A percentile compares a stretch with the other conserved stretches of the same genome.
Evolutionary conservation across 2,329 filamentous ascomycete species (phyloP).

Genomic region (Penicillium crustosum): DNA sequence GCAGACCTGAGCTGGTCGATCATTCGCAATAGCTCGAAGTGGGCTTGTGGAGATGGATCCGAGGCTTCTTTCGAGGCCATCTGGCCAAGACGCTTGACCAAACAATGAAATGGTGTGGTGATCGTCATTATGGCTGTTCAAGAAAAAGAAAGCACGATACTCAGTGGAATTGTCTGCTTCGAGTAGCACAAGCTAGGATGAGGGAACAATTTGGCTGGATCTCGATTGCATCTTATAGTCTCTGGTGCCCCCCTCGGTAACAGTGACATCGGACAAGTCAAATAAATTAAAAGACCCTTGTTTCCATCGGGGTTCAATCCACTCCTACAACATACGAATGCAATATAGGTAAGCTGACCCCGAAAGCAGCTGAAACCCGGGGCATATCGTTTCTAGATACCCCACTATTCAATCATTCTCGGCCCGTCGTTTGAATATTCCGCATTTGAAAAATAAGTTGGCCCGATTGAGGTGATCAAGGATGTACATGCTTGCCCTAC

Average conservation of each 20-base stretch:
- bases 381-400: not conserved
- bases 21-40: constrained; percentile 30
- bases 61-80: constrained; percentile 20
- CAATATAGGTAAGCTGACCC: constrained; percentile 4
- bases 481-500: constrained; percentile 3
- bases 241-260: not conserved
- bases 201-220: constrained; percentile 7
- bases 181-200: constrained; percentile 10
- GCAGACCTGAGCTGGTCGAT: constrained; percentile 31
- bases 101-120: constrained; percentile 13
- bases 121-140: constrained; percentile 18
- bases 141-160: not conserved
- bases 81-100: constrained; percentile 17
- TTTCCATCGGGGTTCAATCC: not conserved
- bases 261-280: constrained; percentile 3
- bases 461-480: not conserved
- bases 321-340: constrained; percentile 7
- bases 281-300: not conserved
- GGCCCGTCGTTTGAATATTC: not conserved
- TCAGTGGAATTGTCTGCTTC: not conserved
- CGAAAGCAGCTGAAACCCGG: constrained; percentile 4
- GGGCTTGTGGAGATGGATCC: constrained; percentile 21
- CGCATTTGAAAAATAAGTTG: not conserved
- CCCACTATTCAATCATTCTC: not conserved
- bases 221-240: constrained; percentile 6